Evolutionary conservation across 169 alveolate species (phyloP).

Genomic region (Plasmodium yoelii): DNA sequence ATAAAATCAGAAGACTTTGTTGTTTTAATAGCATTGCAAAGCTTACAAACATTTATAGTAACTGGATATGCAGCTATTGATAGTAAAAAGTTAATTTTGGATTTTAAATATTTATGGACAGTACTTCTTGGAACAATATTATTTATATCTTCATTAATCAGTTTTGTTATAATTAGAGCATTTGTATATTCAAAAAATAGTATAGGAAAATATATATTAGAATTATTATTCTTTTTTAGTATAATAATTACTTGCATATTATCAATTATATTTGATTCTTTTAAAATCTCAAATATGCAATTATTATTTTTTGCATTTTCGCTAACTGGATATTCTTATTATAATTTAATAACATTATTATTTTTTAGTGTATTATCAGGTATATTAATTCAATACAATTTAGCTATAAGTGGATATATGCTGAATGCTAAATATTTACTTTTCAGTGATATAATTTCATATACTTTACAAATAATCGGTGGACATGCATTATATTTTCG

Average conservation of each 20-base stretch:
- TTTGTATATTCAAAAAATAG: slow-evolving; percentile 76
- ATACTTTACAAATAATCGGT: slow-evolving; percentile 73
- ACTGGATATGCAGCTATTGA: slow-evolving; percentile 75
- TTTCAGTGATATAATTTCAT: slow-evolving; percentile 75
- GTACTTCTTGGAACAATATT: slow-evolving; percentile 67
- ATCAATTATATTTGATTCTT: slow-evolving; percentile 63
- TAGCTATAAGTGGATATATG: slow-evolving; percentile 19
- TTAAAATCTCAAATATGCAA: slow-evolving; percentile 77
- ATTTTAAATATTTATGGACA: slow-evolving; percentile 66
- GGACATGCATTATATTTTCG: slow-evolving; percentile 77
- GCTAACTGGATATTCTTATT: slow-evolving; percentile 80
- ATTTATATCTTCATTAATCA: slow-evolving; percentile 75
- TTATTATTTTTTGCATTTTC: slow-evolving; percentile 75
- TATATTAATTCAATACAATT: slow-evolving; percentile 55
- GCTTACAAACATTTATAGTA: slow-evolving; percentile 77
- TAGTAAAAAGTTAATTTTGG: slow-evolving; percentile 31
- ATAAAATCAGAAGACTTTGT: slow-evolving; percentile 81
- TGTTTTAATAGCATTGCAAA: slow-evolving; percentile 78
- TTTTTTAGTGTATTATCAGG: slow-evolving; percentile 73
- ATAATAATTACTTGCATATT: slow-evolving; percentile 64
- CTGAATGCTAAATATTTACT: slow-evolving; percentile 43
- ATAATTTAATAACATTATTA: slow-evolving; percentile 73
- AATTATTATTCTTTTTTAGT: slow-evolving; percentile 68
- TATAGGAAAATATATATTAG: slow-evolving; percentile 76
- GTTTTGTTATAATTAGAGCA: slow-evolving; percentile 78